Evolutionary conservation across 768 basidiomycete genomes (phyloP), one percentile per base, ranked within the genome.

Genomic region (Dentipellis sp.): DNA sequence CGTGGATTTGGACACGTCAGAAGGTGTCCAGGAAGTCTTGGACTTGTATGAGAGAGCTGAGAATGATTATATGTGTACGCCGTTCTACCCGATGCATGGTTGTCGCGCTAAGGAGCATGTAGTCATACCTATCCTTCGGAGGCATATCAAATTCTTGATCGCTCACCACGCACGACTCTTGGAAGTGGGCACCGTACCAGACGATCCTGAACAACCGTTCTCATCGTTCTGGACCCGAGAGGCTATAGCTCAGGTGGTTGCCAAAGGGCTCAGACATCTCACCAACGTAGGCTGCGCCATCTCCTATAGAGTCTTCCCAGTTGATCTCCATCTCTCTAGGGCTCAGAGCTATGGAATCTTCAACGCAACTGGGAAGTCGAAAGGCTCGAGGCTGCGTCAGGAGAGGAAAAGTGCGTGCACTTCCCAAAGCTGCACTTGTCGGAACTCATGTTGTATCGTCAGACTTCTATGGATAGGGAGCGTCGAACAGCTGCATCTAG

Each of bases 51-150:
- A 73, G 39, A 77, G 76, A 37, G 90, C 91, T 19, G 86, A 86
- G 63, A 70, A 66, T 10, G 91, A 93, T 63, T 92, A 91, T 67
- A 67, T 92, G 37, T 92, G 91, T 92, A 67, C 64, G 89, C 76
- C 34, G 47, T 52, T 36, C 54, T 29, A n/a, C 47, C 51, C 48
- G 39, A 37, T 11, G 36, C 56, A 22, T 56, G 51, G 34, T 22
- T 61, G 35, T 50, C 62, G 34, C 63, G 56, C 52, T 66, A 54
- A 66, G 51, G 57, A 50, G 56, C 52, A 56, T 61, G 53, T 67
- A 92, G 90, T 89, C n/a, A 84, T 93, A 37, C 78, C 85, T 1
- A 69, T 92, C 49, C 75, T 93, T 48, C 75, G 78, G 65, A 79
- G 74, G 58, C 90, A 92, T 68, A 63, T 87, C 38, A 73, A 84